These are phyloP conservation scores for Vigna angularis DNA, from an alignment of 306 rosid genomes.

Conservation along the genomic window DNA sequence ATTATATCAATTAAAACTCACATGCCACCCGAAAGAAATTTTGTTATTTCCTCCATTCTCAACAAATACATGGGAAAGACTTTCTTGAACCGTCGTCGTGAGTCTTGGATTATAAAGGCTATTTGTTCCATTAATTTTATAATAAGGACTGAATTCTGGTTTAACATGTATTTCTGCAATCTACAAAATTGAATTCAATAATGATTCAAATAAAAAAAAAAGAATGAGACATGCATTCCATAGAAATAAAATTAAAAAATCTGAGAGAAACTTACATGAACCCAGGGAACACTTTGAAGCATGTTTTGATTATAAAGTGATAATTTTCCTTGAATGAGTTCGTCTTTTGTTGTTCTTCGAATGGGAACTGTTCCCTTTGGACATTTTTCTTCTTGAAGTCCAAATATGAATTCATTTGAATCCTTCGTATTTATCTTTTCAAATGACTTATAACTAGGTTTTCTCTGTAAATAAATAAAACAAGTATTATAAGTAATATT, in stretches of 20 bases:
- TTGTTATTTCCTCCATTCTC: not conserved
- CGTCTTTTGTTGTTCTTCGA: slow-evolving; percentile 4
- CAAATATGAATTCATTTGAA: not conserved
- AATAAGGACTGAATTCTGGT: not conserved
- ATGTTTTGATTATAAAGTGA: not conserved
- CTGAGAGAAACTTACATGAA: not conserved
- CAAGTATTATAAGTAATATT: not conserved
- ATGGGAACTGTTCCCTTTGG: not conserved
- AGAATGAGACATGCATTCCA: no score
- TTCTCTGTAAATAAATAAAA: not conserved
- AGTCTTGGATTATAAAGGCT: slow-evolving; percentile 19
- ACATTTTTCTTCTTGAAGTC: not conserved
- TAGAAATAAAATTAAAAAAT: no score
- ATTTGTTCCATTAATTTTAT: not conserved
- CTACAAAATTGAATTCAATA: not conserved
- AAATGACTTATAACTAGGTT: not conserved
- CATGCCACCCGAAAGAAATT: not conserved
- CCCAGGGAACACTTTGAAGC: not conserved
- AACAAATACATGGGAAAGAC: not conserved
- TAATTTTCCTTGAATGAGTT: not conserved
- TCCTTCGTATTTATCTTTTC: not conserved
- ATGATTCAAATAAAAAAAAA: not conserved
- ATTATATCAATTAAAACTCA: not conserved
- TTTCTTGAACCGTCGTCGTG: rapidly evolving
- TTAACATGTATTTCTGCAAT: not conserved